These are phyloP conservation scores for Pseudofabraea citricarpa DNA, from an alignment of 2,329 filamentous ascomycete genomes.

Conservation along the genomic window DNA sequence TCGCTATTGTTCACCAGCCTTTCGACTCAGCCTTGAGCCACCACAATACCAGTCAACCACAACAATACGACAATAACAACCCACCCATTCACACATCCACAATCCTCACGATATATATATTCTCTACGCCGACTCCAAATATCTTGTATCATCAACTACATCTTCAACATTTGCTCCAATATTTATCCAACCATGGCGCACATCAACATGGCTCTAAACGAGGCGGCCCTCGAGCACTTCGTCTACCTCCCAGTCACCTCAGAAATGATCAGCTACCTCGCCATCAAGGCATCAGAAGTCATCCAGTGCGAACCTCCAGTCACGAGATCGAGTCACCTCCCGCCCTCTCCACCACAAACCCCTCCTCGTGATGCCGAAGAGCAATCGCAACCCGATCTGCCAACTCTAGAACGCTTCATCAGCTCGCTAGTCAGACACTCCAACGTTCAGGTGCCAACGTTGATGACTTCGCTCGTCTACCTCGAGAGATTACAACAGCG, in stretches of 20 bases:
- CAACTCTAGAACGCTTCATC: constrained; percentile 87
- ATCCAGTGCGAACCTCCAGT: constrained; percentile 70
- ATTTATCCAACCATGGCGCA: constrained; percentile 12
- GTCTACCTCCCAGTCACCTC: constrained; percentile 70
- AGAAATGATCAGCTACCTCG: constrained; percentile 75
- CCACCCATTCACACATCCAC: not conserved
- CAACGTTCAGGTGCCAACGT: constrained; percentile 92
- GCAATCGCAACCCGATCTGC: constrained; percentile 42
- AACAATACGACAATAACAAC: not conserved
- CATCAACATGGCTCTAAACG: constrained; percentile 41
- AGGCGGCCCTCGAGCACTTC: constrained; percentile 73
- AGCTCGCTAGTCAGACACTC: constrained; percentile 84
- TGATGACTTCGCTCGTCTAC: constrained; percentile 97
- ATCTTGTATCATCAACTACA: constrained; percentile 2
- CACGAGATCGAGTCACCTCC: constrained; percentile 40
- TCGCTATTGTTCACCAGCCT: not conserved
- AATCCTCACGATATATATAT: not conserved
- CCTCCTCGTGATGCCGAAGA: constrained; percentile 37
- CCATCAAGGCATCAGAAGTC: constrained; percentile 68
- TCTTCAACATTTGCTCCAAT: not conserved
- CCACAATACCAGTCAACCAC: not conserved
- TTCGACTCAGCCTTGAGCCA: not conserved
- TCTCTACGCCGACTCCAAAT: not conserved
- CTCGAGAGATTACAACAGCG: constrained; percentile 77
- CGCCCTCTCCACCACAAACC: constrained; percentile 40